Conservation (phyloP, 106 monocot genomes). For the Agapanthus africanus region DNA sequence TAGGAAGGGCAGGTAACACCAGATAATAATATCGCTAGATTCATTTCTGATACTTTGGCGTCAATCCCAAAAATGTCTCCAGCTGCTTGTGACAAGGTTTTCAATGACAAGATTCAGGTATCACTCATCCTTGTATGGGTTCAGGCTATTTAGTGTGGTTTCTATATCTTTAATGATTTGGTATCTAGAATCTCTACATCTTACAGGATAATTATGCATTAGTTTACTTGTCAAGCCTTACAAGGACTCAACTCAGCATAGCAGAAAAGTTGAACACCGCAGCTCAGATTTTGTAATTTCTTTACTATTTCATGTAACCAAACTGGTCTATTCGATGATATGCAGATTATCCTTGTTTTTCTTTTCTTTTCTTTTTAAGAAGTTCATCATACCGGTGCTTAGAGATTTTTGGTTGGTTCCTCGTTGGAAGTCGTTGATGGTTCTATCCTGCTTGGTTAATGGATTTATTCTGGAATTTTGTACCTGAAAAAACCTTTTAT, state of each 20-base stretch:
- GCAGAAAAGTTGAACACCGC: constrained; percentile 78
- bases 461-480: neutral
- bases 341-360: too few species aligned
- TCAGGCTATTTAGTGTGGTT: neutral
- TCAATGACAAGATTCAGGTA: constrained; percentile 92
- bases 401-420: too few species aligned
- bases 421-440: neutral
- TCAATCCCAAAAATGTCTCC: constrained; percentile 69
- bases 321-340: neutral
- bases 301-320: neutral
- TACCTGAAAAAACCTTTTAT: neutral
- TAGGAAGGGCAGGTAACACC: constrained; percentile 59
- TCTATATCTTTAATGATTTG: neutral
- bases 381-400: too few species aligned
- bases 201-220: constrained; percentile 52
- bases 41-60: constrained; percentile 54
- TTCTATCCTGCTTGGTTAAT: neutral
- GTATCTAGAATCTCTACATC: neutral
- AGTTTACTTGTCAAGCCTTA: constrained; percentile 57
- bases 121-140: neutral
- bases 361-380: neutral
- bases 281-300: constrained; percentile 49
- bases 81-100: constrained; percentile 70
- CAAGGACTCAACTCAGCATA: constrained; percentile 53
- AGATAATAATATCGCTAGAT: constrained; percentile 79